Conservation (phyloP, 1,139 yeast genomes). For the Suhomyces terraborum region DNA sequence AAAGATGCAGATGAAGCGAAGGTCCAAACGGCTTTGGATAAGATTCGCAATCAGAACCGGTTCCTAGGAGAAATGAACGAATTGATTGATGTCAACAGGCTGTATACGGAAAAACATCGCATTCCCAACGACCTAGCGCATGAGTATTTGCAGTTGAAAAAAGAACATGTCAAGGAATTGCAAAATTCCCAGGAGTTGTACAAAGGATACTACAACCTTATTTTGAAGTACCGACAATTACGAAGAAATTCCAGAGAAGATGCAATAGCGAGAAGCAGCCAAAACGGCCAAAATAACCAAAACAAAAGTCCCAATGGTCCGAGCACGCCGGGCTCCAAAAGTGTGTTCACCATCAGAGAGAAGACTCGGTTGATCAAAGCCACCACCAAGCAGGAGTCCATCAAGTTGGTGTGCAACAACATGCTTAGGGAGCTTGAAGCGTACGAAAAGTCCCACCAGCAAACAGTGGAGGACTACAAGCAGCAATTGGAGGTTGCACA, state of each 20-base stretch:
- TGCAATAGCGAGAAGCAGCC: not conserved
- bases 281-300: not conserved
- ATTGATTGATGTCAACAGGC: slow-evolving; percentile 22
- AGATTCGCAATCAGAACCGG: slow-evolving; percentile 25
- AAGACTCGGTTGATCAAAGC: slow-evolving; percentile 28
- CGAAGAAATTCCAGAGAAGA: slow-evolving; percentile 22
- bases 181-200: slow-evolving; percentile 33
- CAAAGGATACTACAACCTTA: slow-evolving; percentile 42
- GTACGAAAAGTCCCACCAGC: slow-evolving; percentile 16
- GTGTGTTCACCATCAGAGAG: slow-evolving; percentile 21
- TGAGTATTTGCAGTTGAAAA: slow-evolving; percentile 34
- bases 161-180: slow-evolving; percentile 36
- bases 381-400: slow-evolving; percentile 25
- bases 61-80: slow-evolving; percentile 26
- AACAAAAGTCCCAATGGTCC: not conserved
- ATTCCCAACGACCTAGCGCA: slow-evolving; percentile 18
- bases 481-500: slow-evolving; percentile 1
- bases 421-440: slow-evolving; percentile 27
- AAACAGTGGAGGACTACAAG: slow-evolving; percentile 13
- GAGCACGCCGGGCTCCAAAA: not conserved
- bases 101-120: slow-evolving; percentile 16
- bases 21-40: slow-evolving; percentile 14
- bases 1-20: not conserved
- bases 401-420: slow-evolving; percentile 28
- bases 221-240: slow-evolving; percentile 42